Conservation (phyloP, 768 basidiomycete species). For the Punctularia strigosozonata region DNA sequence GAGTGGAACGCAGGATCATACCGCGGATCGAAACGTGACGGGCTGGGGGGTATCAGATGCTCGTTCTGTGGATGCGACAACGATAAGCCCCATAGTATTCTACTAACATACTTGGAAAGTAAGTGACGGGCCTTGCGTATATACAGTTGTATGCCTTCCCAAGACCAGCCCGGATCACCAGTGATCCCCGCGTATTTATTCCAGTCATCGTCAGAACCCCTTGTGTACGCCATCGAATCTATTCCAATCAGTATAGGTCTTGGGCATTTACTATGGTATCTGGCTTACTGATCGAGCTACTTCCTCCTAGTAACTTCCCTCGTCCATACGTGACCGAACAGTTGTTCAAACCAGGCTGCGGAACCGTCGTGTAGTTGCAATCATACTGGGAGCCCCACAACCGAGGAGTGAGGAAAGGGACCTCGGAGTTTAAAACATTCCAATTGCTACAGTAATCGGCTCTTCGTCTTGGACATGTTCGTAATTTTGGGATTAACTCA, state of each 20-base stretch:
- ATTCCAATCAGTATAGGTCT: not conserved
- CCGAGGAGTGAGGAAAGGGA: no score
- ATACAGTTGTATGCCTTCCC: not conserved
- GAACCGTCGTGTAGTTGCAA: slow-evolving; percentile 5
- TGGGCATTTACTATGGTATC: not conserved
- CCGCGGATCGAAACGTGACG: not conserved
- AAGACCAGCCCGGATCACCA: not conserved
- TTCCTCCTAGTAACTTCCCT: slow-evolving; percentile 4
- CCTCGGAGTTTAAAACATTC: no score
- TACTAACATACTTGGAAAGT: no score
- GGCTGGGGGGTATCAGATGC: not conserved
- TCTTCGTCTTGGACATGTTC: no score
- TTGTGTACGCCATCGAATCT: not conserved
- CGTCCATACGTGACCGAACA: slow-evolving; percentile 1
- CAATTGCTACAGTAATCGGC: no score
- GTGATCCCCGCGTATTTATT: not conserved
- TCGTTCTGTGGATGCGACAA: no score
- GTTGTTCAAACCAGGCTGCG: not conserved
- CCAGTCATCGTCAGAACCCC: not conserved
- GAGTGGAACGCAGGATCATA: no score
- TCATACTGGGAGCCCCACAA: no score
- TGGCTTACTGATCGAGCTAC: slow-evolving; percentile 2
- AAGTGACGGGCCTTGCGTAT: not conserved
- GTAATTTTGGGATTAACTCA: no score
- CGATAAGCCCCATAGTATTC: no score